Base-by-base conservation (phyloP, 2,329 filamentous ascomycete genomes). In the Diaporthe sp. region DNA sequence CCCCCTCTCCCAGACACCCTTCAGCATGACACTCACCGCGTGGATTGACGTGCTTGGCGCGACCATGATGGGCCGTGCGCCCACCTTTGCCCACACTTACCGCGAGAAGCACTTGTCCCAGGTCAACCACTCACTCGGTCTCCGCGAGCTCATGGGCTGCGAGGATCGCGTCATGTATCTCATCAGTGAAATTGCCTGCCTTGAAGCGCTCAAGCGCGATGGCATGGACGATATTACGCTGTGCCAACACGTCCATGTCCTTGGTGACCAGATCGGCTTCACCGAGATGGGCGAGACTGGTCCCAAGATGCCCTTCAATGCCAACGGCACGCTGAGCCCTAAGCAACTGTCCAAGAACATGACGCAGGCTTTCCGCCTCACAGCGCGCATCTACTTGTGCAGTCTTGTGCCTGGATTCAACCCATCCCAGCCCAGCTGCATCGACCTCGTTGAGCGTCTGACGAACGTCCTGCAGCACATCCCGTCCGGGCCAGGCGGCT, bases 21-120 rank as follows among this genome's bases (percentile, higher is more conserved):
- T 98, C 90, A 98, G 96, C 89, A 98, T 98, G 95, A 96, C 95
- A 1, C 87, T 98, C 77, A 94, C 95, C 8, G 89, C 95, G 13
- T 98, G 97, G 97, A 98, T 98, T 81, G 97, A 99, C 84, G 98
- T 99, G 79, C 91, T 98, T 46, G 97, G 97, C 77, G 93, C 96
- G 2, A 98, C 96, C 13, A 98, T 99, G 92, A 90, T 94, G 77
- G 96, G 96, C 46, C 91, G 92, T 74, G 94, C 95, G 13, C 97
- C 97, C 10, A 91, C 91, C 12, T 98, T 98, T 81, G 95, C 97
- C 6, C 94, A 98, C 86, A 95, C 94, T n/a, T 99, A 98, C 86
- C 93, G 97, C 68, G 93, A 97, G 83, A 98, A 98, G 89, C 95
- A 98, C 83, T 90, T 98, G 70, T 94, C 94, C 13, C 83, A 86